phyloP scores from a whole-genome alignment of 257 asterid genomes.

The Scutellaria barbata region DNA sequence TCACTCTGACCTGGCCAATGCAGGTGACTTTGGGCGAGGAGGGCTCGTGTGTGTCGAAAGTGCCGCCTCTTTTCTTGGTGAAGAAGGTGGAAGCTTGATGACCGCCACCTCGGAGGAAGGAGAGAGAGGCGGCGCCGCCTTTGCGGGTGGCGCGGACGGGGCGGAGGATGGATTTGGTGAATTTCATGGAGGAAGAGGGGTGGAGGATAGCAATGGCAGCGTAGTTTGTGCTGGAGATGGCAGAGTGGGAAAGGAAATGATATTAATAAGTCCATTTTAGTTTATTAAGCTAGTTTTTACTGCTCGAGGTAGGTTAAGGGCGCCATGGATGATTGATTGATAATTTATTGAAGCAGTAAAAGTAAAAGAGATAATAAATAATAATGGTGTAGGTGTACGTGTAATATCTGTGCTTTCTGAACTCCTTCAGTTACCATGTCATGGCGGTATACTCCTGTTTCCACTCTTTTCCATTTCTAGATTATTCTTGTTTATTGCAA shows the following conservation, averaged over 20 bases:
- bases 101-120: conserved; percentile 48
- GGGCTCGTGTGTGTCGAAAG: conserved; percentile 74
- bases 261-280: too few relatives aligned
- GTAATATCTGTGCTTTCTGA: too few relatives aligned
- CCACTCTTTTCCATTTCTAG: conserved; percentile 25
- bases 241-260: too few relatives aligned
- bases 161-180: conserved; percentile 44
- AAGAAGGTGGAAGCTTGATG: background rate
- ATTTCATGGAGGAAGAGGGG: conserved; percentile 39
- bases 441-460: conserved; percentile 36
- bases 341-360: background rate
- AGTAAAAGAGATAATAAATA: background rate
- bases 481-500: too few relatives aligned
- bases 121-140: conserved; percentile 48
- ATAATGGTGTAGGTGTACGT: conserved; percentile 12
- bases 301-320: conserved; percentile 36
- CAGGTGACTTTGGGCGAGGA: conserved; percentile 92
- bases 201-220: too few relatives aligned
- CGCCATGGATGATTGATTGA: conserved; percentile 29
- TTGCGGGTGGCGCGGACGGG: conserved; percentile 43
- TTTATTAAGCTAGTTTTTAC: conserved; percentile 21
- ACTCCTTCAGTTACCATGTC: conserved; percentile 31
- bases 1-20: conserved; percentile 87
- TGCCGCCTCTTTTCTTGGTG: conserved; percentile 57
- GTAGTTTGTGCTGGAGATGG: background rate